Conservation (phyloP, 2,329 filamentous ascomycete species). For the Hypoxylon sp. region DNA sequence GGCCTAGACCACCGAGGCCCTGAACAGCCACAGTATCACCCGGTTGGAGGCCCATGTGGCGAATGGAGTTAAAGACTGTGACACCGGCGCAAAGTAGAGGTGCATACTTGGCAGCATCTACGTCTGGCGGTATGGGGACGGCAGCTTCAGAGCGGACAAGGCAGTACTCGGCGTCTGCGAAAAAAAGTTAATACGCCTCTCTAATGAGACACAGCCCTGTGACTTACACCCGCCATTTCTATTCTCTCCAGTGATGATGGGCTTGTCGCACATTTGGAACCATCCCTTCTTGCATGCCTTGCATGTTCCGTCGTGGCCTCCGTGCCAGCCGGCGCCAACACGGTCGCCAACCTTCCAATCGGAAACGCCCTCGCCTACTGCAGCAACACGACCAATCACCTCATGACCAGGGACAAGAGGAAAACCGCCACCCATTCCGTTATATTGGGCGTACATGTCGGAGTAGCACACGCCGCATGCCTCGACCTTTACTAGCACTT, state of each 20-base stretch:
- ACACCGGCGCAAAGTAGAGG: background rate
- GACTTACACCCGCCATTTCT: background rate
- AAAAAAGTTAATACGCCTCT: no score
- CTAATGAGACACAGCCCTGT: no score
- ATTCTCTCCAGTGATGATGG: background rate
- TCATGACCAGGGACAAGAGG: background rate
- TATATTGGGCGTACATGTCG: background rate
- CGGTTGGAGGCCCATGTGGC: background rate
- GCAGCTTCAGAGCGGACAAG: background rate
- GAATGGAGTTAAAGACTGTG: background rate
- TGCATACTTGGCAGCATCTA: background rate
- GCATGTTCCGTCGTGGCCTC: background rate
- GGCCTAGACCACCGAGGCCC: background rate
- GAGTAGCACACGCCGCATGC: background rate
- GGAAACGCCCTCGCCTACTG: background rate
- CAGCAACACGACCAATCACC: background rate
- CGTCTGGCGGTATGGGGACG: background rate
- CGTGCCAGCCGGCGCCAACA: background rate
- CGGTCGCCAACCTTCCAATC: background rate
- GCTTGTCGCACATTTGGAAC: background rate
- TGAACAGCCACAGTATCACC: background rate
- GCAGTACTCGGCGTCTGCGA: background rate
- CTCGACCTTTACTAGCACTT: background rate
- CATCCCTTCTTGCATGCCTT: background rate
- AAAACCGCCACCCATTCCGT: background rate